These are phyloP conservation scores for Vickermania ingenoplastis DNA, from an alignment of 208 protist species.

Conservation along the genomic window DNA sequence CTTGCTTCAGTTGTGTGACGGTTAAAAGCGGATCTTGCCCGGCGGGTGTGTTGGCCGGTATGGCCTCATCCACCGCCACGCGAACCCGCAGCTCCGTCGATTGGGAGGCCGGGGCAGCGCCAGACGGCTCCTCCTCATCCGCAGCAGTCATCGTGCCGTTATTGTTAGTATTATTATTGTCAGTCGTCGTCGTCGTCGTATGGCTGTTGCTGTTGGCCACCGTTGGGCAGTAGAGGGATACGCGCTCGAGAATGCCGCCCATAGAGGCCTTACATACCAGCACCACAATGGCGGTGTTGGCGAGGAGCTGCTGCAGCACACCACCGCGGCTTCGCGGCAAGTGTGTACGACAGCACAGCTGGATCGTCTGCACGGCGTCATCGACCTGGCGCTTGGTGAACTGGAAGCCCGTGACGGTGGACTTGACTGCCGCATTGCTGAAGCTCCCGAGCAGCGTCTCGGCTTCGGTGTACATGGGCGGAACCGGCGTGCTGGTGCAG, in stretches of 20 bases:
- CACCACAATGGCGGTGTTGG: constrained; percentile 70
- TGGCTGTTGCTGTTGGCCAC: not conserved
- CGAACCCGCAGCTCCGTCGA: constrained; percentile 53
- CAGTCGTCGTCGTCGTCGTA: constrained; percentile 1
- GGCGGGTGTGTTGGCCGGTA: constrained; percentile 27
- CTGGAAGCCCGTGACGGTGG: not conserved
- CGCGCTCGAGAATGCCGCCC: constrained; percentile 64
- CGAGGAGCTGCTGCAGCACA: constrained; percentile 49
- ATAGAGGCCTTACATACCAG: constrained; percentile 46
- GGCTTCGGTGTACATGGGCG: constrained; percentile 42
- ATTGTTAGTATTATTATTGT: no score
- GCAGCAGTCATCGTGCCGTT: no score
- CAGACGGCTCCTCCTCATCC: no score
- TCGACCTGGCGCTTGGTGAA: constrained; percentile 23
- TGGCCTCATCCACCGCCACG: constrained; percentile 75
- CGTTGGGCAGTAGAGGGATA: constrained; percentile 73
- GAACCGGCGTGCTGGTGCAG: constrained; percentile 54
- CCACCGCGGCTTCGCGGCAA: constrained; percentile 7
- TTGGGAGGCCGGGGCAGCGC: constrained; percentile 7
- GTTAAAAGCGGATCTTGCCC: constrained; percentile 60
- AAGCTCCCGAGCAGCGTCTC: constrained; percentile 27
- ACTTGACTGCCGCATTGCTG: not conserved
- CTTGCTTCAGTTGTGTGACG: constrained; percentile 64
- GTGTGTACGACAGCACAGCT: constrained; percentile 15
- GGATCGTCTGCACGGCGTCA: constrained; percentile 25